Base-by-base conservation (phyloP, 2,329 filamentous ascomycete genomes). In the Colletotrichum musicola region DNA sequence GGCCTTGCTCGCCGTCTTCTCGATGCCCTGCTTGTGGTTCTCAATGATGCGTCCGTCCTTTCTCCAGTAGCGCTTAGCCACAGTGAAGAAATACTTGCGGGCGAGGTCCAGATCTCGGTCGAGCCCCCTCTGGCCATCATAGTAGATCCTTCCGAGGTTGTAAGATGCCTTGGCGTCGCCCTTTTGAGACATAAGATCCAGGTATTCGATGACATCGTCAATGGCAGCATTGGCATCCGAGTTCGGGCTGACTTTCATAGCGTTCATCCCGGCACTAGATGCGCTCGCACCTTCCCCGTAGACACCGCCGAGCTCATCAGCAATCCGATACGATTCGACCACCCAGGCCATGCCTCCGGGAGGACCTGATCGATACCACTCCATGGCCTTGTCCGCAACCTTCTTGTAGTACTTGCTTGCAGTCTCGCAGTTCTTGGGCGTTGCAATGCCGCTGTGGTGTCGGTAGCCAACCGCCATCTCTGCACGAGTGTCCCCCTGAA, bases 221-320 rank as follows among this genome's bases (percentile, higher is more conserved):
- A 98, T 89, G 16, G 93, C 93, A 1, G 94, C 94, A 74, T 97
- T 92, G 1, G 92, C 89, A 76, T 96, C 93, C 3, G 93, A 93
- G 72, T 92, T 91, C 1, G 90, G 87, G 64, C 90, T 89, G 20
- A 90, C 89, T 71, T 90, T 90, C 74, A 91, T 88, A 4, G 94
- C 94, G 76, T 97, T 95, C 64, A 88, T 86, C 4, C 96, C 96
- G 0, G 96, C 92, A 76, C 94, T 98, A 25, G 92, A 91, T 46
- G 92, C 93, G 77, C 95, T 98, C 13, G 96, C 96, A 4, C 96
- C 97, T 80, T 97, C 94, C 54, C 96, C 97, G 77, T 98, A 99
- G 6, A 97, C 92, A 50, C 96, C 96, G 7, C 96, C 97, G 35
- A 91, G 84, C 56, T 98, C 94, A 75, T 99, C 97, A 4, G 94